These are phyloP conservation scores for Plantago elongata DNA, from an alignment of 257 asterid genomes.

Conservation along the genomic window DNA sequence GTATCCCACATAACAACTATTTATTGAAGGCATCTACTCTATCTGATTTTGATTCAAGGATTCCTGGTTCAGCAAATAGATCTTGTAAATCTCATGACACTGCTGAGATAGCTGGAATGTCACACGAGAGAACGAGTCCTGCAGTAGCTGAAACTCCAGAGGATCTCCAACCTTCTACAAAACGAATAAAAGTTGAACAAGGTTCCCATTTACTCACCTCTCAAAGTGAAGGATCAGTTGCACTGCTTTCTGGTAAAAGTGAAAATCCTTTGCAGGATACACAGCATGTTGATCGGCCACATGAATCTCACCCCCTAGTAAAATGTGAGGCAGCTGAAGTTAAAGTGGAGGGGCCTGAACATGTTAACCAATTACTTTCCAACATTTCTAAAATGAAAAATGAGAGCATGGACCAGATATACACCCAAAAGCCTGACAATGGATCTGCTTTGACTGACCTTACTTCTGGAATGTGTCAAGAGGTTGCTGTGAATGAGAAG, in stretches of 20 bases:
- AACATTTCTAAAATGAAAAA: slow-evolving; percentile 33
- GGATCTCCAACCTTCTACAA: slow-evolving; percentile 62
- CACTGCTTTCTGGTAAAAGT: slow-evolving; percentile 34
- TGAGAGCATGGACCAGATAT: slow-evolving; percentile 40
- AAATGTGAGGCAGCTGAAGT: slow-evolving; percentile 51
- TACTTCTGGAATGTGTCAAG: slow-evolving; percentile 36
- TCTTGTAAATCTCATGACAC: slow-evolving; percentile 39
- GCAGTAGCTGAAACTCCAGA: slow-evolving; percentile 47
- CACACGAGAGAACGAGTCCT: slow-evolving; percentile 31
- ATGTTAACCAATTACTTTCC: slow-evolving; percentile 37
- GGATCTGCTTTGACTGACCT: slow-evolving; percentile 34
- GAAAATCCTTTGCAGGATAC: slow-evolving; percentile 36
- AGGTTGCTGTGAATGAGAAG: slow-evolving; percentile 53
- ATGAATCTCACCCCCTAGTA: slow-evolving; percentile 28
- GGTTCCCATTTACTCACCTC: slow-evolving; percentile 33
- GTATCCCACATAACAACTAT: slow-evolving; percentile 68
- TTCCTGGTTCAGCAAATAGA: slow-evolving; percentile 41
- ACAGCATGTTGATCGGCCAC: slow-evolving; percentile 36
- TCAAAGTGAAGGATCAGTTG: slow-evolving; percentile 37
- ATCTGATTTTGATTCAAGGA: slow-evolving; percentile 38
- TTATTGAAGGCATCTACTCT: slow-evolving; percentile 44
- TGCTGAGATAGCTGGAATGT: slow-evolving; percentile 45
- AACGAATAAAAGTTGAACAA: slow-evolving; percentile 73
- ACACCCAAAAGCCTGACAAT: slow-evolving; percentile 39
- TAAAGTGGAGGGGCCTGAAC: slow-evolving; percentile 47